Conservation (phyloP, 306 rosid genomes). For the Lathyrus oleraceus region DNA sequence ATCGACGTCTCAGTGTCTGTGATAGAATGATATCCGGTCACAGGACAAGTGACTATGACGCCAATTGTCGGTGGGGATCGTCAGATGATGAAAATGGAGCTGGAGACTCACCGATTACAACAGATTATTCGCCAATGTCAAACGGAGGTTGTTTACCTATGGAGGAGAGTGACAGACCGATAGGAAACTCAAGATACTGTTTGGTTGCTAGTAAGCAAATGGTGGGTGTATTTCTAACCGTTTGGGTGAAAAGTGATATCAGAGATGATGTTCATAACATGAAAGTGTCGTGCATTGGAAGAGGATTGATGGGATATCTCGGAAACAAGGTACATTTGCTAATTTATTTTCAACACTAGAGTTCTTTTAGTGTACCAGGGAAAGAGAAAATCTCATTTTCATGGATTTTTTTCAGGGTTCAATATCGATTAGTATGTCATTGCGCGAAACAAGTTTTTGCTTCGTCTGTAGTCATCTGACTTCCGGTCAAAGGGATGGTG, state of each 20-base stretch:
- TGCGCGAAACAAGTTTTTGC: constrained; percentile 98
- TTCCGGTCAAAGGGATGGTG: constrained; percentile 98
- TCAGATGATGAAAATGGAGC: constrained; percentile 74
- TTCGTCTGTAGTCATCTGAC: constrained; percentile 95
- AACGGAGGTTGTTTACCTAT: constrained; percentile 52
- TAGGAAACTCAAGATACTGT: constrained; percentile 76
- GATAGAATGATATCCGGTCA: constrained; percentile 75
- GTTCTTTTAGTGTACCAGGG: constrained; percentile 1
- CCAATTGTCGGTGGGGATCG: constrained; percentile 74
- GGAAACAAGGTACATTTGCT: constrained; percentile 84
- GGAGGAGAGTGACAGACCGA: constrained; percentile 76
- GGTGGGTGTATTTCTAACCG: constrained; percentile 90
- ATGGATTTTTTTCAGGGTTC: constrained; percentile 83
- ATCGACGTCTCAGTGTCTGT: constrained; percentile 81
- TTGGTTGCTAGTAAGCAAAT: constrained; percentile 97
- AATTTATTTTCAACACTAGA: constrained; percentile 24
- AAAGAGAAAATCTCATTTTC: constrained; percentile 33
- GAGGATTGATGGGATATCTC: constrained; percentile 99
- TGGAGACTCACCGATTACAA: constrained; percentile 63
- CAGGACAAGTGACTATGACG: constrained; percentile 78
- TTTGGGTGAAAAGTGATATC: constrained; percentile 86
- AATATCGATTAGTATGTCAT: constrained; percentile 91
- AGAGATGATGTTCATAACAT: constrained; percentile 73
- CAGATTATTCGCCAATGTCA: constrained; percentile 71
- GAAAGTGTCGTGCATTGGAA: constrained; percentile 97